Conservation (phyloP, 345 rosid species). For the Cardiospermum halicacabum region DNA sequence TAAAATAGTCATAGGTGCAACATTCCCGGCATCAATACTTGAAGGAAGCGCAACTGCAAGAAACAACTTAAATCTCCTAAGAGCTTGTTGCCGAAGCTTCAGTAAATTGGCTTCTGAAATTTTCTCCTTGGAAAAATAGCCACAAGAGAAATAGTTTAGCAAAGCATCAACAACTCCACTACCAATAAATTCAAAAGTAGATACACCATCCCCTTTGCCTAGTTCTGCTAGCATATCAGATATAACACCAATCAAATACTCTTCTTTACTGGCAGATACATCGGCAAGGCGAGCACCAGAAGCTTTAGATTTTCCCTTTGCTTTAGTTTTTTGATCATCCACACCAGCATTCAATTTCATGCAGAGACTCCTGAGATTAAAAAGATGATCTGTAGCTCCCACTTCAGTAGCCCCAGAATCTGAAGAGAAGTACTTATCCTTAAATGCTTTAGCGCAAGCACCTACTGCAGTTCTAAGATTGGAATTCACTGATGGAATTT, state of each 20-base stretch:
- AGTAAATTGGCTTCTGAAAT: conserved; percentile 68
- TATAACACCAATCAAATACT: conserved; percentile 67
- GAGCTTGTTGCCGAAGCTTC: conserved; percentile 81
- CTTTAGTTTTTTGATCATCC: conserved; percentile 79
- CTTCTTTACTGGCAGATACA: conserved; percentile 66
- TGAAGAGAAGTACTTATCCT: conserved; percentile 75
- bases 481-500: conserved; percentile 62
- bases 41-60: conserved; percentile 72
- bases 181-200: conserved; percentile 97
- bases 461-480: conserved; percentile 68
- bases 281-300: conserved; percentile 52
- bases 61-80: conserved; percentile 75
- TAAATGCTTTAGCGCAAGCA: conserved; percentile 85
- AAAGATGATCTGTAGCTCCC: conserved; percentile 95
- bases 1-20: conserved; percentile 69
- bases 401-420: conserved; percentile 70
- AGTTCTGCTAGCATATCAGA: conserved; percentile 84
- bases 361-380: conserved; percentile 82
- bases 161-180: conserved; percentile 97
- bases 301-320: conserved; percentile 85
- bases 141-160: conserved; percentile 90
- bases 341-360: conserved; percentile 63
- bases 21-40: conserved; percentile 38
- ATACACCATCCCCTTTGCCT: conserved; percentile 95
- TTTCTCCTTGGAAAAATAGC: conserved; percentile 77